Percentiles rank a stretch among this genome's conserved stretches.
Conservation (phyloP, 2,329 filamentous ascomycete species). For the Neopestalotiopsis rosae region DNA sequence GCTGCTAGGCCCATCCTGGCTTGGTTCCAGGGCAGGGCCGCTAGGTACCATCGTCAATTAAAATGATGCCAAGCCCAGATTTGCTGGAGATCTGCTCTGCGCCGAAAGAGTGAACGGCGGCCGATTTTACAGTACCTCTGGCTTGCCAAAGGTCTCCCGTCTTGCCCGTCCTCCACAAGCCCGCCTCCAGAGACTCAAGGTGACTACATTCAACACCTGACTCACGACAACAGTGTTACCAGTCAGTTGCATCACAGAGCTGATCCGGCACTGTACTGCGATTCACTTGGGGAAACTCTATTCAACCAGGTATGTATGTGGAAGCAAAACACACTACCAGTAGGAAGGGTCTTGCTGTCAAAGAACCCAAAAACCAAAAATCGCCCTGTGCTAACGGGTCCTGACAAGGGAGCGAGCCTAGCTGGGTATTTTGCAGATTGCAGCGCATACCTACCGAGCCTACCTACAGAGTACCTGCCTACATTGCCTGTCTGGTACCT, state of each 20-base stretch:
- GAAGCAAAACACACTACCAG: not conserved
- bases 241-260: too few species aligned
- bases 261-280: too few species aligned
- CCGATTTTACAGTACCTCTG: not conserved
- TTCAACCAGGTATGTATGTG: not conserved
- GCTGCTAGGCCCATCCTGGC: not conserved
- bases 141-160: too few species aligned
- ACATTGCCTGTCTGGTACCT: not conserved
- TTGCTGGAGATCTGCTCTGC: not conserved
- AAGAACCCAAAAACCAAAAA: not conserved
- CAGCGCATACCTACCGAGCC: not conserved
- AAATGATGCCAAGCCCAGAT: slow-evolving; percentile 1
- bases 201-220: too few species aligned
- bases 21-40: not conserved
- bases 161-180: too few species aligned
- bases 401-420: not conserved
- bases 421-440: not conserved
- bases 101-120: not conserved
- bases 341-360: not conserved
- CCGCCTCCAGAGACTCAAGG: too few species aligned
- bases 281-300: not conserved
- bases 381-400: not conserved
- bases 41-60: slow-evolving; percentile 3
- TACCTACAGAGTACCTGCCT: not conserved
- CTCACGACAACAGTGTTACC: too few species aligned